A percentile compares a stretch with the other conserved stretches of the same genome.
phyloP scores from a whole-genome alignment of 805 yeast species.

The Spathaspora gorwiae region DNA sequence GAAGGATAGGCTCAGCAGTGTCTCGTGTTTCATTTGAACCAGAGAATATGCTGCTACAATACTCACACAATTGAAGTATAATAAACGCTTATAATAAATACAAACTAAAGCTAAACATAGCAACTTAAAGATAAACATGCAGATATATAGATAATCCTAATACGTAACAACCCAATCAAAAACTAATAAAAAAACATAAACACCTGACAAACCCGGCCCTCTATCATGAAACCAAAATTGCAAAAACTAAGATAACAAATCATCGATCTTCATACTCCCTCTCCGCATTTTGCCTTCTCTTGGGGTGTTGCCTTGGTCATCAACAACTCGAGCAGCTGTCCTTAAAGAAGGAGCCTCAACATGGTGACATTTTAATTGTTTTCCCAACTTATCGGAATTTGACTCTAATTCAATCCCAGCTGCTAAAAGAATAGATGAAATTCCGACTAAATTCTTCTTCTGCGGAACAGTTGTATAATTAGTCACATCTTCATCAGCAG shows the following conservation, averaged over 20 bases:
- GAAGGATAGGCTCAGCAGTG: no score
- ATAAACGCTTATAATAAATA: no score
- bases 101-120: no score
- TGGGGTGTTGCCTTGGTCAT: background rate
- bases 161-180: background rate
- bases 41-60: no score
- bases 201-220: background rate
- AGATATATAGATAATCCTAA: no score
- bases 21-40: no score
- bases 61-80: no score
- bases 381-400: background rate
- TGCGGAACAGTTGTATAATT: constrained; percentile 4
- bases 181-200: background rate
- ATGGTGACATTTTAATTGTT: background rate
- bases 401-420: background rate
- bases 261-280: constrained; percentile 26
- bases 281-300: constrained; percentile 5
- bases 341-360: constrained; percentile 3
- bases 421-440: constrained; percentile 28
- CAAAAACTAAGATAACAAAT: constrained; percentile 18
- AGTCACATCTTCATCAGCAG: constrained; percentile 4
- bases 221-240: background rate
- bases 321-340: background rate
- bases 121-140: no score
- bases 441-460: constrained; percentile 13